Conservation (phyloP, 768 basidiomycete genomes). For the Suillus lakei region DNA sequence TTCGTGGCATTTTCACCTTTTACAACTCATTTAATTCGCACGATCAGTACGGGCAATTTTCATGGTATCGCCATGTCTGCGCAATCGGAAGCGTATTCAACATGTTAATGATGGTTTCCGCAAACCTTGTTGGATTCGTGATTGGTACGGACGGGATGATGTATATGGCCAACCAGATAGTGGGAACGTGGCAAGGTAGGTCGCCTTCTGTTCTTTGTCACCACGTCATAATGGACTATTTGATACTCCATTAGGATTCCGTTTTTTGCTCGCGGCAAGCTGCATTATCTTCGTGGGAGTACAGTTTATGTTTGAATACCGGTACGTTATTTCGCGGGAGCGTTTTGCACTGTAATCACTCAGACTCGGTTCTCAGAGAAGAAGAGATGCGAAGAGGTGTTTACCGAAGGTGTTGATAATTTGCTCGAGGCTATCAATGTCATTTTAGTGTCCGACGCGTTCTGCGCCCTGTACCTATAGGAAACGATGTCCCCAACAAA, state of each 20-base stretch:
- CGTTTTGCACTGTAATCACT: constrained; percentile 8
- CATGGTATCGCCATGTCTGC: constrained; percentile 89
- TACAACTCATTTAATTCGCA: constrained; percentile 8
- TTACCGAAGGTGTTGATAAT: constrained; percentile 48
- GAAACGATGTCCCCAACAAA: not conserved
- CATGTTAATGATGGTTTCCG: constrained; percentile 86
- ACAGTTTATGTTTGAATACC: constrained; percentile 96
- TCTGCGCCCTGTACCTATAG: not conserved
- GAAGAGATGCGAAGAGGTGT: constrained; percentile 75
- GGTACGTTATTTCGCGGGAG: constrained; percentile 50
- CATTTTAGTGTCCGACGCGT: not conserved
- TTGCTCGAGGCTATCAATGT: not conserved
- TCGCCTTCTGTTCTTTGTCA: not conserved
- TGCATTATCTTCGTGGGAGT: constrained; percentile 77
- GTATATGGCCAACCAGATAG: constrained; percentile 66
- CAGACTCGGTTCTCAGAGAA: constrained; percentile 50
- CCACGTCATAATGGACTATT: constrained; percentile 9
- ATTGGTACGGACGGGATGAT: constrained; percentile 81
- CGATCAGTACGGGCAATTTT: constrained; percentile 61
- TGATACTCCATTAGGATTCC: constrained; percentile 50
- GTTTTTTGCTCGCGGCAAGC: constrained; percentile 65
- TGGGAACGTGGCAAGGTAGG: constrained; percentile 69
- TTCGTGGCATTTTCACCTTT: not conserved
- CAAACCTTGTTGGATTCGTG: constrained; percentile 95
- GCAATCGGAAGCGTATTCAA: constrained; percentile 85